A percentile compares a stretch with the other conserved stretches of the same genome.
Conservation (phyloP, 495 filamentous ascomycete species). For the Penicillium turbatum region DNA sequence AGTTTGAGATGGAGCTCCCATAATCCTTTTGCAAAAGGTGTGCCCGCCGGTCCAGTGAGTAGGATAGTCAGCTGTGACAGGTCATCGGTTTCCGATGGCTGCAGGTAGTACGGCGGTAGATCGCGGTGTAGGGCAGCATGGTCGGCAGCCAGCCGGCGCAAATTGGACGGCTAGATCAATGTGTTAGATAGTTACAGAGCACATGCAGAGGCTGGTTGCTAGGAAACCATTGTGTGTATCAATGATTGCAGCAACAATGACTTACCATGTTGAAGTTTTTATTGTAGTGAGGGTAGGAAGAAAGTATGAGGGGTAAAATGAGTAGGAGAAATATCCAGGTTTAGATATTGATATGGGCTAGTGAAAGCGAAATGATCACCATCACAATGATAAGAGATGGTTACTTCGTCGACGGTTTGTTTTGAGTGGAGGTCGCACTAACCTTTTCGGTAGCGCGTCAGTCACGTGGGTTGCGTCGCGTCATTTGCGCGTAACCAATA, state of each 20-base stretch:
- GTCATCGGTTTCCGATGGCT: conserved; percentile 53
- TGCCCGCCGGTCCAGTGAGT: conserved; percentile 59
- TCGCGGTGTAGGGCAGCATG: conserved; percentile 55
- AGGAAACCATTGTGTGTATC: not conserved
- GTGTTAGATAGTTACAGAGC: conserved; percentile 14
- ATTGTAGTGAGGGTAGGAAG: not conserved
- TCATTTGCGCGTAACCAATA: conserved; percentile 6
- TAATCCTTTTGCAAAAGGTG: conserved; percentile 57
- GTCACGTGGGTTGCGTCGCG: conserved; percentile 15
- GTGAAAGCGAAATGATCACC: not conserved
- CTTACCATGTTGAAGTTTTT: conserved; percentile 16
- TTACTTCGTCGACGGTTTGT: conserved; percentile 29
- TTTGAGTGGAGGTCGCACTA: conserved; percentile 17
- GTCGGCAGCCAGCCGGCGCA: conserved; percentile 63
- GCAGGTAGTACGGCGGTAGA: conserved; percentile 66
- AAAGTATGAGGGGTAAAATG: not conserved
- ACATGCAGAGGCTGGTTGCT: conserved; percentile 5
- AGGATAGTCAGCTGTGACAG: conserved; percentile 57
- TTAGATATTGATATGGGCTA: not conserved
- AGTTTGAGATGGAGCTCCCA: conserved; percentile 62
- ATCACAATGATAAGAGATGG: conserved; percentile 19
- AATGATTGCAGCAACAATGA: not conserved
- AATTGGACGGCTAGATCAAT: conserved; percentile 36
- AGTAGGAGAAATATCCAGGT: not conserved
- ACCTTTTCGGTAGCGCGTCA: conserved; percentile 17